Percentiles rank a stretch among this genome's conserved stretches.
phyloP scores from a whole-genome alignment of 192 early-diverging fungal genomes.

The Piromyces sp. region DNA sequence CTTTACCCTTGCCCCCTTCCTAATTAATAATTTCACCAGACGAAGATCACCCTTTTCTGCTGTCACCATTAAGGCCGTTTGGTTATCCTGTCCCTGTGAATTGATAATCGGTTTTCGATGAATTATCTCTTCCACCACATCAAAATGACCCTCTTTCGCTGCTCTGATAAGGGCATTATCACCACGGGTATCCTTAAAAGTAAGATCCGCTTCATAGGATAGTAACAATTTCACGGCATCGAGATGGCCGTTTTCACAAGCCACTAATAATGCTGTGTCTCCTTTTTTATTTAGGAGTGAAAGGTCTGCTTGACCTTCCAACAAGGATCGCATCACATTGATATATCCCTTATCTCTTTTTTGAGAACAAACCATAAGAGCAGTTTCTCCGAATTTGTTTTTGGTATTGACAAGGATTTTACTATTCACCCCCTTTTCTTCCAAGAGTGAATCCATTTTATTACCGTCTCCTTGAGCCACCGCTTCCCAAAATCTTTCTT shows the following conservation, averaged over 20 bases:
- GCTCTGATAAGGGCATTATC: background rate
- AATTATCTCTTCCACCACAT: background rate
- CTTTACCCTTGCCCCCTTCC: no score
- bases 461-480: background rate
- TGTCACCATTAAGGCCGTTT: no score
- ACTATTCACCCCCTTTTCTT: background rate
- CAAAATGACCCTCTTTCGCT: background rate
- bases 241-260: background rate
- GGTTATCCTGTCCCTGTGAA: no score
- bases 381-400: background rate
- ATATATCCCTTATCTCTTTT: background rate
- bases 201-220: background rate
- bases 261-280: background rate
- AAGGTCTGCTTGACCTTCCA: background rate
- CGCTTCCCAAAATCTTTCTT: background rate
- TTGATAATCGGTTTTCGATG: no score
- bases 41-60: no score
- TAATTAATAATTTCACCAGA: no score
- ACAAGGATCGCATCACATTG: background rate
- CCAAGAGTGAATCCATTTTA: background rate
- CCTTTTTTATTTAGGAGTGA: background rate
- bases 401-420: background rate
- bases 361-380: background rate
- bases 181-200: background rate
- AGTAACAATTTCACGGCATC: background rate